A percentile compares a stretch with the other conserved stretches of the same genome.
Evolutionary conservation across 768 basidiomycete species (phyloP).

Genomic region (Phanerodontia chrysosporium): DNA sequence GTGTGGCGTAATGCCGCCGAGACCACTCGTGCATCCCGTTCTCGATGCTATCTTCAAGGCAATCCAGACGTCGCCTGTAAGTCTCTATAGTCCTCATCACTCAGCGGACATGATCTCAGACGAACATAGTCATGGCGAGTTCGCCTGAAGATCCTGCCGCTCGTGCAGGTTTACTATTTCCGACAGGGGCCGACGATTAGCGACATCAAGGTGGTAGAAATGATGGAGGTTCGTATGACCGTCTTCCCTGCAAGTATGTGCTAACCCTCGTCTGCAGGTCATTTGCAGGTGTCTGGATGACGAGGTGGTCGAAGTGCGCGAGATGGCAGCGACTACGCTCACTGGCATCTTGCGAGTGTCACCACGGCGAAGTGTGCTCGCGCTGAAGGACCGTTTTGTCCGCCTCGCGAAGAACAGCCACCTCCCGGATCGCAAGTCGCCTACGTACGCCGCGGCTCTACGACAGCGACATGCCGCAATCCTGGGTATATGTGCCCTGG

Average conservation of each 20-base stretch:
- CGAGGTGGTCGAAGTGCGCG: slow-evolving; percentile 84
- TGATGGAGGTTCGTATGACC: slow-evolving; percentile 59
- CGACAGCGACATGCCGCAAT: slow-evolving; percentile 87
- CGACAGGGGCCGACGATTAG: slow-evolving; percentile 78
- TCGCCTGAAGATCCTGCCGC: slow-evolving; percentile 78
- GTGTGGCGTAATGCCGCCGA: slow-evolving; percentile 81
- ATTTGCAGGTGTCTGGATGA: slow-evolving; percentile 80
- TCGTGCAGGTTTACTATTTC: slow-evolving; percentile 89
- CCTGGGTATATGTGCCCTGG: slow-evolving; percentile 87
- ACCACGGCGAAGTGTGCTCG: slow-evolving; percentile 69
- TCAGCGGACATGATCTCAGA: slow-evolving; percentile 9
- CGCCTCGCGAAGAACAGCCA: slow-evolving; percentile 64
- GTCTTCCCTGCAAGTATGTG: neutral
- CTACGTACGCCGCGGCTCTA: slow-evolving; percentile 64
- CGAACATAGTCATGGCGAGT: slow-evolving; percentile 75
- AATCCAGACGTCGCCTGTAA: slow-evolving; percentile 70
- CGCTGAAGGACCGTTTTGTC: slow-evolving; percentile 79
- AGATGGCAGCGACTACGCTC: slow-evolving; percentile 82
- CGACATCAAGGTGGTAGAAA: slow-evolving; percentile 71
- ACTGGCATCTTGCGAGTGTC: slow-evolving; percentile 82
- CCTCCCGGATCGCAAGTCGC: slow-evolving; percentile 60
- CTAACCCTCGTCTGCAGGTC: slow-evolving; percentile 38
- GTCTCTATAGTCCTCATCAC: slow-evolving; percentile 25
- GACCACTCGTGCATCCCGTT: slow-evolving; percentile 61
- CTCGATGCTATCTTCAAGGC: slow-evolving; percentile 72